Percentiles rank a stretch among this genome's conserved stretches.
These are phyloP conservation scores for Vachellia pachyceras DNA, from an alignment of 306 rosid genomes.

Conservation along the genomic window DNA sequence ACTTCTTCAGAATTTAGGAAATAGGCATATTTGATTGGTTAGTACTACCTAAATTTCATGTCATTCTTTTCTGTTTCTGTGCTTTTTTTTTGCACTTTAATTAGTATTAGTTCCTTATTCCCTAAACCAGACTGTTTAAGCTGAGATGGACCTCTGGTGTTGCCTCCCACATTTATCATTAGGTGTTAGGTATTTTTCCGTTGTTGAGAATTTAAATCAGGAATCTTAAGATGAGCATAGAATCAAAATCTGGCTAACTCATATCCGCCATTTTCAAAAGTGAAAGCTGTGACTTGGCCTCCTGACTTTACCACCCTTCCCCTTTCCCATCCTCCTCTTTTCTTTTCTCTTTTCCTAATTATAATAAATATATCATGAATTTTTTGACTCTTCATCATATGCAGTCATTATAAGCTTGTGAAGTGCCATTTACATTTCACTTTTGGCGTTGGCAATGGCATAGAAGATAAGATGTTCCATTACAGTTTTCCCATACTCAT, in stretches of 20 bases:
- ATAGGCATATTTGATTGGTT: conserved; percentile 18
- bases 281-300: conserved; percentile 24
- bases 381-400: conserved; percentile 40
- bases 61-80: neutral
- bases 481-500: conserved; percentile 31
- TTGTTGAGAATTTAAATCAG: conserved; percentile 2
- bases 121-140: conserved; percentile 12
- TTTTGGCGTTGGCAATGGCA: conserved; percentile 40
- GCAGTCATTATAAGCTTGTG: conserved; percentile 51
- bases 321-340: conserved; percentile 9
- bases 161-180: conserved; percentile 1
- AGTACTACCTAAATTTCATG: conserved; percentile 27
- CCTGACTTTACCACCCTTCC: conserved; percentile 32
- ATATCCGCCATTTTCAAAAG: conserved; percentile 23
- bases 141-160: conserved; percentile 13
- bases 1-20: conserved; percentile 36
- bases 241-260: neutral
- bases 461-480: conserved; percentile 43
- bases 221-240: conserved; percentile 6
- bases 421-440: conserved; percentile 28
- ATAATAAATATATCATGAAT: conserved; percentile 24
- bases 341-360: neutral
- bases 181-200: conserved; percentile 24
- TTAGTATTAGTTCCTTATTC: conserved; percentile 31
- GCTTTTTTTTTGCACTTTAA: conserved; percentile 15